Evolutionary conservation across 148 eudicot species (phyloP), one percentile per base, ranked within the genome.

Genomic region (Cornus controversa): DNA sequence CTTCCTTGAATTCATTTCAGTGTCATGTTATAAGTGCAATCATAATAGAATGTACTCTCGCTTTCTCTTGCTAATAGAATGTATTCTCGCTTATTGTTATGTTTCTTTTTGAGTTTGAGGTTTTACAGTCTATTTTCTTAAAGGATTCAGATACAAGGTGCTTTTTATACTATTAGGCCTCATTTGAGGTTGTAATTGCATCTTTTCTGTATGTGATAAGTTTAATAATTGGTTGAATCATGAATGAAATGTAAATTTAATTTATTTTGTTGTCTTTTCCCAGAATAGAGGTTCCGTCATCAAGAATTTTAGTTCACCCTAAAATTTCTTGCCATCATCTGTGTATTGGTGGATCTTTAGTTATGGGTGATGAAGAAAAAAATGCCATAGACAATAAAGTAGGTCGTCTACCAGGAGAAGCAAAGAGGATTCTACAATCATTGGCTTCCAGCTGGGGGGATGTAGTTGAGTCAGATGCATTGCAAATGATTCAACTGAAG

Each of bases 361-460:
- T 22, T 18, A 60, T 60, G 64, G 64, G 64, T 31, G 26, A 31
- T 29, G 73, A 69, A 65, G 65, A 37, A n/a, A 50, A 37, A n/a
- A 50, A 42, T 31, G 31, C 40, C 28, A 71, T 72, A 65, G 65
- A 37, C 31, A 50, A 42, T 14, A 81, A 79, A 68, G 90, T 76
- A 77, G 57, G 63, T 74, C 83, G 66, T 2, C 81, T 94, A 69
- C 98, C 97, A 13, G 79, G 67, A 29, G 98, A 94, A 77, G 97
- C 93, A 5, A 82, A 68, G 79, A 75, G 67, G 73, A 89, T 88
- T 34, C 87, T 94, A 24, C 82, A 84, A 26, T 73, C 91, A 60
- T 76, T 94, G 72, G 97, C 93, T 63, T 86, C 89, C 20, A 53
- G 84, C 16, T 94, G 98, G 98, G 82, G 84, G 67, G 88, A 90